Conservation (phyloP, 345 rosid genomes). For the Cardiospermum halicacabum region DNA sequence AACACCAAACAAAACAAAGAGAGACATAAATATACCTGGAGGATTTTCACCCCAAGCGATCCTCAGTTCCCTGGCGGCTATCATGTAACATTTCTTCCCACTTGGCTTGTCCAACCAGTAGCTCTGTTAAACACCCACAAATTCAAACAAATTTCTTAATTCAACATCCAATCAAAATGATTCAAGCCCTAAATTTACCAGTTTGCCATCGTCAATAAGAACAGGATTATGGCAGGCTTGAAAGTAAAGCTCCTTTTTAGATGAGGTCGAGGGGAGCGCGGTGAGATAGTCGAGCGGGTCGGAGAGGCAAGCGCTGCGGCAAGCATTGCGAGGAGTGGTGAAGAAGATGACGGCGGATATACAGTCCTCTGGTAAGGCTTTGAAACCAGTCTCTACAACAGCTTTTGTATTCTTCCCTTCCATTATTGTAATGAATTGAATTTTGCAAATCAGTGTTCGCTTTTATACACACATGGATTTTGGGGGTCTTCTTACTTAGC, state of each 20-base stretch:
- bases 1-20: background rate
- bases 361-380: slow-evolving; percentile 42
- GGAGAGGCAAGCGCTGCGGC: slow-evolving; percentile 29
- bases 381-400: too few species aligned
- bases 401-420: too few species aligned
- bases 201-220: slow-evolving; percentile 49
- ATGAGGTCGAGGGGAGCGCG: background rate
- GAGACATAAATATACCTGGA: slow-evolving; percentile 15
- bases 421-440: too few species aligned
- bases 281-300: background rate
- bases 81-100: slow-evolving; percentile 60
- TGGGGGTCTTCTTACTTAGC: too few species aligned
- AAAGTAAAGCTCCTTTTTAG: slow-evolving; percentile 49
- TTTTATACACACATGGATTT: too few species aligned
- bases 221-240: slow-evolving; percentile 36
- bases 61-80: slow-evolving; percentile 43
- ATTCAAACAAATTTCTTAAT: background rate
- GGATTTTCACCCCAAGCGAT: slow-evolving; percentile 52
- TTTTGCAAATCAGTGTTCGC: too few species aligned
- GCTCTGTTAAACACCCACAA: slow-evolving; percentile 17
- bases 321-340: slow-evolving; percentile 46
- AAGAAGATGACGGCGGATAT: slow-evolving; percentile 39
- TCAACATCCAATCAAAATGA: background rate
- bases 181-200: slow-evolving; percentile 46
- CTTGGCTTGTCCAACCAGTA: slow-evolving; percentile 45